Conservation (phyloP, 495 filamentous ascomycete species). For the Talaromyces liani region DNA sequence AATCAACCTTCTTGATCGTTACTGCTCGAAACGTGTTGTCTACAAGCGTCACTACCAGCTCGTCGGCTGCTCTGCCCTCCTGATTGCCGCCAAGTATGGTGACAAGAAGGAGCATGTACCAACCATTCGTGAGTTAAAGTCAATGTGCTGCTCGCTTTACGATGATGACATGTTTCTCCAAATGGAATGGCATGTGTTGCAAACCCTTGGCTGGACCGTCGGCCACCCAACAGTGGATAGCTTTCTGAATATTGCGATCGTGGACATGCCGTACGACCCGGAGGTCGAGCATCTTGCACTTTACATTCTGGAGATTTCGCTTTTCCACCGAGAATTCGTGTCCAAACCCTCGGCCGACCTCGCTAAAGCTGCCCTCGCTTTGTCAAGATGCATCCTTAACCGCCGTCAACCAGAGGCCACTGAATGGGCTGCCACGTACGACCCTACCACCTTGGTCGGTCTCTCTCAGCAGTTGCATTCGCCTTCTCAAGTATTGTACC, state of each 20-base stretch:
- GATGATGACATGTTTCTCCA: slow-evolving; percentile 99
- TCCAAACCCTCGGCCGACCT: slow-evolving; percentile 82
- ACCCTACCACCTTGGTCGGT: slow-evolving; percentile 68
- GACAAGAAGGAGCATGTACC: slow-evolving; percentile 97
- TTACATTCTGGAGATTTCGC: slow-evolving; percentile 87
- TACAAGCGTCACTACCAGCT: slow-evolving; percentile 99
- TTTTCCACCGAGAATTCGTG: slow-evolving; percentile 96
- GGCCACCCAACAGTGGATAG: slow-evolving; percentile 92
- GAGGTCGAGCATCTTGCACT: slow-evolving; percentile 92
- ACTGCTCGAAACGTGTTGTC: slow-evolving; percentile 96
- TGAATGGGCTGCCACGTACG: slow-evolving; percentile 77
- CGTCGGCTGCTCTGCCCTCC: slow-evolving; percentile 89
- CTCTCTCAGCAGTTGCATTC: slow-evolving; percentile 80
- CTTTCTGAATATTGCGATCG: slow-evolving; percentile 71
- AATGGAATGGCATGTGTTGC: slow-evolving; percentile 99
- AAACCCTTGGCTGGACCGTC: slow-evolving; percentile 94
- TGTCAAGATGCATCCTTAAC: slow-evolving; percentile 80
- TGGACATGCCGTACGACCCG: slow-evolving; percentile 59
- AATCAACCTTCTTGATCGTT: slow-evolving; percentile 92
- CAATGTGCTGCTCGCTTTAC: slow-evolving; percentile 98
- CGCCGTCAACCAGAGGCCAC: slow-evolving; percentile 65
- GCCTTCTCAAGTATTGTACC: slow-evolving; percentile 75
- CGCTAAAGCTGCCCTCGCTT: slow-evolving; percentile 75
- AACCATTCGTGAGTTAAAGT: slow-evolving; percentile 89
- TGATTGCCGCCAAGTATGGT: slow-evolving; percentile 97